phyloP scores from a whole-genome alignment of 1,284 basidiomycete genomes.

The Ceratobasidium sp. region DNA sequence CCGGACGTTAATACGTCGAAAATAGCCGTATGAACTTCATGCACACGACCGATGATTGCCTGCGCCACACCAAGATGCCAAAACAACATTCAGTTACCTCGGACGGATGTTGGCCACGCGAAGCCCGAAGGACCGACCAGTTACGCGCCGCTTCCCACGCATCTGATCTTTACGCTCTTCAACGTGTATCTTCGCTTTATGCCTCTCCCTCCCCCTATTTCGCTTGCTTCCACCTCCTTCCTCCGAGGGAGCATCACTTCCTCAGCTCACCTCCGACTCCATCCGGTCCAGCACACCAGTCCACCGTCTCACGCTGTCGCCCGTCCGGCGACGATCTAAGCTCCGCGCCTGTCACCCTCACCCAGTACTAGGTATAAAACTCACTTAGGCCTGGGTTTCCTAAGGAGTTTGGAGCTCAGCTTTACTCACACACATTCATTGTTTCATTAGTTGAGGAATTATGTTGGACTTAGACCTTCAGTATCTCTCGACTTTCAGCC shows the following conservation, averaged over 20 bases:
- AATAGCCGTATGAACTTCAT: too few species aligned
- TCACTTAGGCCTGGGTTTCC: not conserved
- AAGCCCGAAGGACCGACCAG: too few species aligned
- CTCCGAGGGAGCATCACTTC: not conserved
- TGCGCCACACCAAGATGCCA: too few species aligned
- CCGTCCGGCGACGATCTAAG: not conserved
- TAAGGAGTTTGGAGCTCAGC: not conserved
- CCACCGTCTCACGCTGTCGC: not conserved
- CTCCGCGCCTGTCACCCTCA: not conserved
- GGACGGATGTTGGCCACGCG: too few species aligned
- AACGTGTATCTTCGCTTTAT: not conserved
- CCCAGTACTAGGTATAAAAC: not conserved
- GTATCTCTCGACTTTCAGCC: constrained; percentile 4
- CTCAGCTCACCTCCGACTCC: not conserved
- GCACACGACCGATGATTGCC: too few species aligned
- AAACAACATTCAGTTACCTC: too few species aligned
- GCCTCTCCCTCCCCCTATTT: not conserved
- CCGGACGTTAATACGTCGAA: too few species aligned
- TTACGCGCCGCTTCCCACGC: too few species aligned
- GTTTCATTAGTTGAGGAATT: too few species aligned
- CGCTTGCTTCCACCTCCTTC: not conserved
- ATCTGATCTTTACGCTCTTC: too few species aligned
- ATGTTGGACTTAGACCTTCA: constrained; percentile 18
- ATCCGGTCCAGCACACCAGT: not conserved
- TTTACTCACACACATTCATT: not conserved